Percentiles rank a stretch among this genome's conserved stretches.
Evolutionary conservation across 768 basidiomycete genomes (phyloP).

Genomic region (Pilatotrama ljubarskyi): DNA sequence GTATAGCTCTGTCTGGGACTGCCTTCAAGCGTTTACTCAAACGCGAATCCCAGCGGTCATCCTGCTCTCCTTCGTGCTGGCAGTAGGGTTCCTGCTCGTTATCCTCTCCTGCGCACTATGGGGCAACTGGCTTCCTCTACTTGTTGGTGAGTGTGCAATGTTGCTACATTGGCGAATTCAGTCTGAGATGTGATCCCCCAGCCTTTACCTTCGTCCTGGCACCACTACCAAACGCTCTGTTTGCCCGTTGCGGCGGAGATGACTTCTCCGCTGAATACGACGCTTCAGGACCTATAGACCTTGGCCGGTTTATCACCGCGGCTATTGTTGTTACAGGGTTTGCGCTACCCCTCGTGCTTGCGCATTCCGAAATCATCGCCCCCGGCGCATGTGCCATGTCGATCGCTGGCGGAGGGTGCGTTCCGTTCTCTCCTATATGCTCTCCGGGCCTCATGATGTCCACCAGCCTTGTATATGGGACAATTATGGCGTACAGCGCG

Average conservation of each 20-base stretch:
- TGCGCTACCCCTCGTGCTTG: conserved; percentile 86
- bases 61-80: conserved; percentile 94
- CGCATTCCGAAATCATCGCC: conserved; percentile 87
- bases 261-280: conserved; percentile 83
- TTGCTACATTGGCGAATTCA: not conserved
- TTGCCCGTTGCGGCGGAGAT: conserved; percentile 88
- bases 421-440: conserved; percentile 22
- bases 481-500: conserved; percentile 85
- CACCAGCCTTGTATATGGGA: conserved; percentile 79
- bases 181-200: conserved; percentile 32
- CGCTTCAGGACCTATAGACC: conserved; percentile 71
- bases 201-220: conserved; percentile 95
- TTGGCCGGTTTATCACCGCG: conserved; percentile 93
- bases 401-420: conserved; percentile 87
- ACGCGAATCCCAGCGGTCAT: conserved; percentile 71
- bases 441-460: not conserved
- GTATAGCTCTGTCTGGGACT: conserved; percentile 13
- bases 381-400: conserved; percentile 91
- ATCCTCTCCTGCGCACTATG: conserved; percentile 97
- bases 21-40: conserved; percentile 19
- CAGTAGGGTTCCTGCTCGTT: conserved; percentile 95
- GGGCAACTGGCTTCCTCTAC: conserved; percentile 94
- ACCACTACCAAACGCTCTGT: conserved; percentile 92
- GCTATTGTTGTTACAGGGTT: conserved; percentile 91
- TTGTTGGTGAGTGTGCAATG: conserved; percentile 72